Evolutionary conservation across 768 basidiomycete species (phyloP).

Genomic region (Obba rivulosa): DNA sequence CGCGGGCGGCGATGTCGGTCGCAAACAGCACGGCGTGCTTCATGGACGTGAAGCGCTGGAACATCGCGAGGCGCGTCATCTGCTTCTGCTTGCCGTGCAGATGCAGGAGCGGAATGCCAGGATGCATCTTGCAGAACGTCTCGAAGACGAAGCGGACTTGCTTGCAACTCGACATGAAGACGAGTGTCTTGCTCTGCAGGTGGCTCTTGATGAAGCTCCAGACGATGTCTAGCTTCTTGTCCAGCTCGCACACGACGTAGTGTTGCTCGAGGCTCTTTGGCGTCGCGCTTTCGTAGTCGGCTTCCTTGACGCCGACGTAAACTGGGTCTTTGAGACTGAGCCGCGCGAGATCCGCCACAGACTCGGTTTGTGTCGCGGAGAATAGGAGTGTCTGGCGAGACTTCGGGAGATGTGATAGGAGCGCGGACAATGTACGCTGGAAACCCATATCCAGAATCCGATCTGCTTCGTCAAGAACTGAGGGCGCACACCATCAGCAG

Average conservation of each 20-base stretch:
- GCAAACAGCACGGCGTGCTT: slow-evolving; percentile 87
- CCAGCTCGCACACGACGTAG: slow-evolving; percentile 77
- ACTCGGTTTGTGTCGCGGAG: slow-evolving; percentile 94
- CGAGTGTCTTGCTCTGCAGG: slow-evolving; percentile 83
- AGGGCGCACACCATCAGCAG: not conserved
- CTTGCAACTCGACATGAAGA: slow-evolving; percentile 93
- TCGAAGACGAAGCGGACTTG: slow-evolving; percentile 97
- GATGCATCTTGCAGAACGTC: slow-evolving; percentile 93
- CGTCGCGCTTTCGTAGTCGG: slow-evolving; percentile 46
- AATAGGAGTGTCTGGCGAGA: slow-evolving; percentile 93
- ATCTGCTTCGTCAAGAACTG: slow-evolving; percentile 96
- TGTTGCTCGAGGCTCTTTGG: slow-evolving; percentile 83
- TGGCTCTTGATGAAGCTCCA: slow-evolving; percentile 96
- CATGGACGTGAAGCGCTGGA: slow-evolving; percentile 75
- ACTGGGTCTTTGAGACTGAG: slow-evolving; percentile 83
- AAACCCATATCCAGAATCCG: slow-evolving; percentile 97
- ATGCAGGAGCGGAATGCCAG: slow-evolving; percentile 88
- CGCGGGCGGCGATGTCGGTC: slow-evolving; percentile 94
- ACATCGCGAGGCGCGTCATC: slow-evolving; percentile 77
- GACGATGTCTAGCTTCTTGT: slow-evolving; percentile 84
- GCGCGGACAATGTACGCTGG: slow-evolving; percentile 79
- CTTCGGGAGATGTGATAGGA: slow-evolving; percentile 87
- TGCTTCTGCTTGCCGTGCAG: slow-evolving; percentile 98
- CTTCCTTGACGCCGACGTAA: slow-evolving; percentile 59
- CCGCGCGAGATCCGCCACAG: slow-evolving; percentile 82